Evolutionary conservation across 2,329 filamentous ascomycete genomes (phyloP), one percentile per base, ranked within the genome.

Genomic region (Fusarium newnesense): DNA sequence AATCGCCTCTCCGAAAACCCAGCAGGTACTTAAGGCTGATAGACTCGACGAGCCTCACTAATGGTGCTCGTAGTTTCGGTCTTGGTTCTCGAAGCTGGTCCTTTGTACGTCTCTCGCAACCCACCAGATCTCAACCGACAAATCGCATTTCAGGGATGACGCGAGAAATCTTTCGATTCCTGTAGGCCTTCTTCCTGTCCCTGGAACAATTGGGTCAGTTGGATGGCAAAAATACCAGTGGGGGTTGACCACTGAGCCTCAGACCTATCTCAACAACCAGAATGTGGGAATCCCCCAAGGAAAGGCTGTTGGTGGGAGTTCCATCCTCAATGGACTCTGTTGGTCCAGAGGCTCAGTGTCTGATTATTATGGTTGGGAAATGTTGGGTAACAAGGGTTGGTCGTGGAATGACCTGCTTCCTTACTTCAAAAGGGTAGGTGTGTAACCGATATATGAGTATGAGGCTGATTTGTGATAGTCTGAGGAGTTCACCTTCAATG

Each of bases 301-400:
- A 21, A 72, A 76, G 34, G 80, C 81, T 19, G 78, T 83, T 43
- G 84, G 84, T 24, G 84, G 84, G 15, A 80, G 81, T 19, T 82
- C 80, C 8, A 80, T 79, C 10, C 71, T 85, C 53, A 85, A 85
- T 75, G 80, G 78, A 18, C 79, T 83, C 72, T 77, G 83, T 34
- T 83, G 80, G 72, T 76, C 81, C 39, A 77, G 81, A 18, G 81
- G 82, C 4, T 78, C 79, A 9, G 74, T 76, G n/a, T 74, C 78
- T 2, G 84, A 85, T 43, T 85, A 85, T 52, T 78, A 86, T 54
- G 78, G 80, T 3, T 88, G 86, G 85, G 80, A 80, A 40, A 76
- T 77, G 6, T 74, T 88, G 4, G 86, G 85, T 0, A 85, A 86
- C 43, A 75, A 81, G 1, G 85, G 83, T 6, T 86, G 83, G 79